phyloP scores from a whole-genome alignment of 1,284 basidiomycete genomes.

The Gomphus sp. region DNA sequence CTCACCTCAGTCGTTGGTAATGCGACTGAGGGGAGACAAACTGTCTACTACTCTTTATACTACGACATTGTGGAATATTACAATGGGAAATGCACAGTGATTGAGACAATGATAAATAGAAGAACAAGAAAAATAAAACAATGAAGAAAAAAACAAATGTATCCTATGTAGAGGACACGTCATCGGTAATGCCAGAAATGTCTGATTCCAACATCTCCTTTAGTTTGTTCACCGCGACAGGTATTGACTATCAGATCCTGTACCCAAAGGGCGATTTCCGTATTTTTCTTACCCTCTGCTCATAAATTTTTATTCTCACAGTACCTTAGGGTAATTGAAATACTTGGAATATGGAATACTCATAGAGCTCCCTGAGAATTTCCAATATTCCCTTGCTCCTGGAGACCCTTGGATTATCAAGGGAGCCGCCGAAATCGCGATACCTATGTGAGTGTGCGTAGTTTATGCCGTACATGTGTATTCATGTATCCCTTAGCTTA shows the following conservation, averaged over 20 bases:
- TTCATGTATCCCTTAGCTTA: background rate
- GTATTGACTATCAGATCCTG: background rate
- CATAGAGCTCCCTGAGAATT: slow-evolving; percentile 36
- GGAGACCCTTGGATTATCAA: slow-evolving; percentile 15
- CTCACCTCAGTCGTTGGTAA: too few relatives aligned
- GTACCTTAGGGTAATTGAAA: slow-evolving; percentile 31
- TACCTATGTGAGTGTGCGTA: background rate
- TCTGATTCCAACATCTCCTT: too few relatives aligned
- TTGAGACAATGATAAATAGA: too few relatives aligned
- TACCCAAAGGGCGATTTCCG: slow-evolving; percentile 41
- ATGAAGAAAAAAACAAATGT: too few relatives aligned
- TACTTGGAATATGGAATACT: slow-evolving; percentile 34
- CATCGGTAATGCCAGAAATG: too few relatives aligned
- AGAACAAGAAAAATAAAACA: too few relatives aligned
- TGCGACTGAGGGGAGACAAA: too few relatives aligned
- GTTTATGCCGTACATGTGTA: background rate
- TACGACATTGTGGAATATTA: too few relatives aligned
- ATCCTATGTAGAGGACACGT: too few relatives aligned
- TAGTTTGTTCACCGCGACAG: too few relatives aligned
- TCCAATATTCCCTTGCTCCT: slow-evolving; percentile 30
- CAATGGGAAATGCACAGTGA: too few relatives aligned
- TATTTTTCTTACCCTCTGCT: slow-evolving; percentile 7
- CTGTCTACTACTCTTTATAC: too few relatives aligned
- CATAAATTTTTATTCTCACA: background rate
- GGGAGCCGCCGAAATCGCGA: background rate